Base-by-base conservation (phyloP, 805 yeast species). In the Cyberlindnera sargentensis region DNA sequence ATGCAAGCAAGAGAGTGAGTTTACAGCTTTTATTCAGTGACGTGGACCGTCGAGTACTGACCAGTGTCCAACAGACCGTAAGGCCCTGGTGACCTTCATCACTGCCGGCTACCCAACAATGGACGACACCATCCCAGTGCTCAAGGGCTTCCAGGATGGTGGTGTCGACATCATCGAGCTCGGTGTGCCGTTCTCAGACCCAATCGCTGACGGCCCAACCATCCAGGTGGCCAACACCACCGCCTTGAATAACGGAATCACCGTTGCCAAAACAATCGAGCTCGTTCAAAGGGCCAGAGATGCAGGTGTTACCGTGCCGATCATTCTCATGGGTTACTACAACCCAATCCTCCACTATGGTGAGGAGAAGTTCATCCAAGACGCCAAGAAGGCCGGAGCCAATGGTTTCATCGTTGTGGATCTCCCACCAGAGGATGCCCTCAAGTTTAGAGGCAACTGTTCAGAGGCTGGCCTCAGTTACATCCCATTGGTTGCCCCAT, bases 131-230 rank as follows among this genome's bases (percentile, higher is more conserved):
- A 71, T 93, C 40, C 95, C 95, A 6, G 77, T 90, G 49, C 62
- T 93, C 63, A 76, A 81, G 61, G 91, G 93, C 24, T 78, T 93
- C 68, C 98, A 93, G 69, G 85, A 77, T 28, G 97, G 96, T 52
- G 99, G 99, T 45, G 95, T 85, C 33, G 98, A 93, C 60, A 76
- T 93, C 48, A 87, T 93, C 53, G 99, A 93, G 67, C 68, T 93
- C 38, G 99, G 99, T 49, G 68, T 93, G 62, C 99, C 99, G 39
- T 93, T 93, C 64, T 83, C 96, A 24, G 99, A 93, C 63, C 99
- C 99, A 33, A 89, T 93, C 62, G 99, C 98, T 31, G 99, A 93
- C 64, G 99, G 99, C 39, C 95, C 98, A 34, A 87, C 95, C 15
- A 93, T 93, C 57, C 99, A 93, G 68, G 80, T 71, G 31, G 88